Base-by-base conservation (phyloP, 2,329 filamentous ascomycete genomes). In the Ophidiomyces ophidiicola region DNA sequence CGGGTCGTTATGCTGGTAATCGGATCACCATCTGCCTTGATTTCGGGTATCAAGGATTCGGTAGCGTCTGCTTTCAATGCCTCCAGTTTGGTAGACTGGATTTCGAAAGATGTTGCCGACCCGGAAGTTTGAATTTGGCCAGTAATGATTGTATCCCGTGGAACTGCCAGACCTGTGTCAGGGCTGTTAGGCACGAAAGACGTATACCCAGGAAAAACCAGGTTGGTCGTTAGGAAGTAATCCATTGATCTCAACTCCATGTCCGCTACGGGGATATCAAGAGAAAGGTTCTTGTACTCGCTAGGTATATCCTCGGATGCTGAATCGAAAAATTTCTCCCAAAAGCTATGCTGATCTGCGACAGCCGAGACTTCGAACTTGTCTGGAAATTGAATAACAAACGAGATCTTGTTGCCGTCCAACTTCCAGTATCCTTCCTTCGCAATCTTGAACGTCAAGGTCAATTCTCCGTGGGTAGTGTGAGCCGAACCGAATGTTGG, bases 201-300 rank as follows among this genome's bases (percentile, higher is more conserved):
- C 7, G 18, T 21, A 12, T 34, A 23, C 8, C 20, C 20, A 34
- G 32, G 32, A 8, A 23, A 34, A 21, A 34, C 11, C 2, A 34
- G 20, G 19, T 34, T 34, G 11, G 32, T 34, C 18, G 32, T 34
- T 5, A 34, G 12, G 19, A 34, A 34, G 15, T 34, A 34, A 24
- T 34, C 32, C 32, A 34, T 34, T 7, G 32, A 23, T 3, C 24
- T 24, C 18, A 34, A n/a, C 5, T 34, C 32, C 11, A 34, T 19
- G 5, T 21, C 18, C 10, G 20, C 20, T 7, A 23, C 17, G 14
- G 32, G 32, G 10, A 23, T 24, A 7, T 23, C 32, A 2, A 23
- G 6, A 24, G 18, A 23, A 14, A 34, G 8, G 4, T 34, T 23
- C 32, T 34, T 34, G 11, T 23, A 23, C 11, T 34, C 18, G 4